Conservation (phyloP, 2,329 filamentous ascomycete genomes). For the Botryosphaeria dothidea region DNA sequence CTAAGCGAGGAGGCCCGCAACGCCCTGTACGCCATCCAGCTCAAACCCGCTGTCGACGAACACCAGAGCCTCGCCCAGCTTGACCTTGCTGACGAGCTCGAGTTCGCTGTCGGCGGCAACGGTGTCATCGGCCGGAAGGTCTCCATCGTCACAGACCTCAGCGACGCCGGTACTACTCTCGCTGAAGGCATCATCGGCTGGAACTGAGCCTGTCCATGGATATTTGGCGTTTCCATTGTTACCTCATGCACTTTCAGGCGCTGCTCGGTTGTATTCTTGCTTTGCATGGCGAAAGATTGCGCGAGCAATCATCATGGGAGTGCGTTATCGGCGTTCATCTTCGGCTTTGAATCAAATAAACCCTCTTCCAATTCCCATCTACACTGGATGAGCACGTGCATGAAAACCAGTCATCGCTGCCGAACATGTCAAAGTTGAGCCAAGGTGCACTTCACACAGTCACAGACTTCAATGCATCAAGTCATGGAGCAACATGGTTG, state of each 20-base stretch:
- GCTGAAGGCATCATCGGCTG: conserved; percentile 20
- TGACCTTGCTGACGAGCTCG: conserved; percentile 6
- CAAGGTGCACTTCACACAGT: too few relatives aligned
- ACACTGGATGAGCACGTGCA: too few relatives aligned
- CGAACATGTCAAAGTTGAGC: background rate
- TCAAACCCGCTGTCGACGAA: conserved; percentile 9
- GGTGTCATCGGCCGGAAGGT: conserved; percentile 18
- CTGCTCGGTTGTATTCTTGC: background rate
- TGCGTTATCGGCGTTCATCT: background rate
- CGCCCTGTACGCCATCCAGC: conserved; percentile 13
- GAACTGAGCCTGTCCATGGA: background rate
- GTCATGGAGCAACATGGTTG: background rate
- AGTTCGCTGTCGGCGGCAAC: conserved; percentile 6
- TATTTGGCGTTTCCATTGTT: background rate
- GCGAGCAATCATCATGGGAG: background rate
- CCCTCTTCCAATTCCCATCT: too few relatives aligned
- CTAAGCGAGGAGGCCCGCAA: conserved; percentile 13
- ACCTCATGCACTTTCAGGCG: background rate
- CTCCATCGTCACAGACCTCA: conserved; percentile 8
- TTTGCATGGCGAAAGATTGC: background rate
- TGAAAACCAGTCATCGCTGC: background rate
- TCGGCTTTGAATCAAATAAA: background rate
- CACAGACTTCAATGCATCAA: too few relatives aligned
- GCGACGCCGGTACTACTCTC: background rate
- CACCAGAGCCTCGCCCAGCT: conserved; percentile 8